phyloP scores from a whole-genome alignment of 441 rosid species.

The Brassica balearica region DNA sequence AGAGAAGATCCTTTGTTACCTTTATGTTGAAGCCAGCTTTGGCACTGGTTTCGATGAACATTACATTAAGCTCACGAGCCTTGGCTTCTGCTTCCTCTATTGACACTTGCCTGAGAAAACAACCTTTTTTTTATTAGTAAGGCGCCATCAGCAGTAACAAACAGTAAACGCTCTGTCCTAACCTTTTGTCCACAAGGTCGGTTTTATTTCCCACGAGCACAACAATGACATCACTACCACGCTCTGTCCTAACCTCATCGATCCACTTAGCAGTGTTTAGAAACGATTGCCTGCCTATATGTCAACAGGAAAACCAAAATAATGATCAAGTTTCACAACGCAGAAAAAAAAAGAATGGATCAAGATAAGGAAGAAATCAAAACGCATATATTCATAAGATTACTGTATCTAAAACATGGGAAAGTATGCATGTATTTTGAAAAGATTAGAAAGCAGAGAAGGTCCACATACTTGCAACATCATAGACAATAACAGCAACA shows the following conservation, averaged over 20 bases:
- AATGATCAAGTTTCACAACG: neutral
- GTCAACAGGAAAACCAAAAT: neutral
- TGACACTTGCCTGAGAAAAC: constrained; percentile 80
- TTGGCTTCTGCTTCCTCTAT: constrained; percentile 95
- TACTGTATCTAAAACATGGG: neutral
- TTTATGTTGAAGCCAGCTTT: constrained; percentile 96
- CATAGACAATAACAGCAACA: constrained; percentile 86
- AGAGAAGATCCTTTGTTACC: constrained; percentile 45
- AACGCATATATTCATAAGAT: neutral
- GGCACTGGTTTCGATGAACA: constrained; percentile 96
- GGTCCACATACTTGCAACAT: constrained; percentile 75
- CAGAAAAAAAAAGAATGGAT: constrained; percentile 8
- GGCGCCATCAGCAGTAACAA: constrained; percentile 22
- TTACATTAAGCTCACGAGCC: constrained; percentile 82
- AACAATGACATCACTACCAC: constrained; percentile 91
- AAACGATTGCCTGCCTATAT: constrained; percentile 80
- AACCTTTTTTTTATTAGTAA: constrained; percentile 32
- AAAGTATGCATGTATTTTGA: constrained; percentile 13
- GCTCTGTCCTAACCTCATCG: constrained; percentile 87
- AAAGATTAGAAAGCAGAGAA: constrained; percentile 2
- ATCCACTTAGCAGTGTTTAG: constrained; percentile 85
- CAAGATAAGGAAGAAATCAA: constrained; percentile 3
- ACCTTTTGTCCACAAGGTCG: constrained; percentile 94
- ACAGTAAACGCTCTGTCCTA: constrained; percentile 1
- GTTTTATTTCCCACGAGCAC: constrained; percentile 94